Percentiles rank a stretch among this genome's conserved stretches.
Conservation (phyloP, 805 yeast species). For the Wickerhamomyces tratensis region DNA sequence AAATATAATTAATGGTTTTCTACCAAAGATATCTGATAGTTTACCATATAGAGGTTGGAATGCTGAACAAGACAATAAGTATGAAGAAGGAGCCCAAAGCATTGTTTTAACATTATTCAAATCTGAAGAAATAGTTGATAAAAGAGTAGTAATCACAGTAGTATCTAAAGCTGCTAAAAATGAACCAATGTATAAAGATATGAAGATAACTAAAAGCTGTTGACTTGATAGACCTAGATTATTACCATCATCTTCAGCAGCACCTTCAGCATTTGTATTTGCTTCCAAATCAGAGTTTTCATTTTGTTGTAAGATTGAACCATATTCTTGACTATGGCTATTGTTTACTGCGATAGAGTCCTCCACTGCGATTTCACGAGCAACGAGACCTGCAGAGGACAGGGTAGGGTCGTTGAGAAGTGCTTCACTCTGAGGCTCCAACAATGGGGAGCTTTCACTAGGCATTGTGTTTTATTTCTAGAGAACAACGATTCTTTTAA, state of each 20-base stretch:
- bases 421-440: conserved; percentile 1
- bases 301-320: conserved; percentile 2
- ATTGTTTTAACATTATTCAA: conserved; percentile 49
- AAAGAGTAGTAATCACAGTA: conserved; percentile 53
- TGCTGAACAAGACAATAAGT: conserved; percentile 52
- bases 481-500: too few relatives aligned
- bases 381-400: conserved; percentile 9
- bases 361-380: conserved; percentile 8
- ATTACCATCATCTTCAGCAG: not conserved
- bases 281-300: not conserved
- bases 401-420: conserved; percentile 8
- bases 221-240: not conserved
- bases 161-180: conserved; percentile 54
- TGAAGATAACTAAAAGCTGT: conserved; percentile 17
- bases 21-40: conserved; percentile 55
- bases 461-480: not conserved
- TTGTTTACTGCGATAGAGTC: not conserved
- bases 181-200: conserved; percentile 29
- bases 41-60: conserved; percentile 62
- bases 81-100: conserved; percentile 62
- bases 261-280: not conserved
- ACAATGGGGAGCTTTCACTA: conserved; percentile 1
- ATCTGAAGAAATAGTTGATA: conserved; percentile 57
- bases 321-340: conserved; percentile 1
- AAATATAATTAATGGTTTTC: conserved; percentile 32